Evolutionary conservation across 2,329 filamentous ascomycete genomes (phyloP).

Genomic region (Trichophyton verrucosum): DNA sequence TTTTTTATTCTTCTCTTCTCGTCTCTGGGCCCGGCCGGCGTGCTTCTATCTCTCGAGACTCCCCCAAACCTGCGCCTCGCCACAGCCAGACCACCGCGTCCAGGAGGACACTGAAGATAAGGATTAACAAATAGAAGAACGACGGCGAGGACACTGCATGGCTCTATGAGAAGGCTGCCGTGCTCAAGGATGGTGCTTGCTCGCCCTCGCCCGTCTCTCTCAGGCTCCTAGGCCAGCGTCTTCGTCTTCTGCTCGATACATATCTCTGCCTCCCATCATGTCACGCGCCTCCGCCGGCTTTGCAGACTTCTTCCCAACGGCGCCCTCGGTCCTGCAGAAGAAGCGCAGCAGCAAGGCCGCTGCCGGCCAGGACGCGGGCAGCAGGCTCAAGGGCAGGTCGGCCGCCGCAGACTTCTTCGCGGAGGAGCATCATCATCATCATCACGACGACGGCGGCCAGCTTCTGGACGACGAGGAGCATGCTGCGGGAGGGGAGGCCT

Average conservation of each 20-base stretch:
- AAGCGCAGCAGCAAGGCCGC: conserved; percentile 29
- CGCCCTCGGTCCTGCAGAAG: conserved; percentile 50
- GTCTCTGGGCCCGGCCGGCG: background rate
- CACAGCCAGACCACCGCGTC: background rate
- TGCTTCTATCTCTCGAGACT: no score
- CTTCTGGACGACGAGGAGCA: background rate
- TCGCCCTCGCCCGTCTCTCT: conserved; percentile 22
- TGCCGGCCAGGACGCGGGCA: conserved; percentile 41
- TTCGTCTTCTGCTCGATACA: background rate
- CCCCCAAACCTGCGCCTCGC: no score
- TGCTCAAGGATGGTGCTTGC: conserved; percentile 30
- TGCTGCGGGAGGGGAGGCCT: background rate
- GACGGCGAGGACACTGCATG: background rate
- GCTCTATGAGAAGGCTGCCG: conserved; percentile 2
- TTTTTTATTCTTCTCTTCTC: background rate
- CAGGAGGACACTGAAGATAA: background rate
- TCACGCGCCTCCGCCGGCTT: conserved; percentile 72
- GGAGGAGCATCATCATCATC: background rate
- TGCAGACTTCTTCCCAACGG: conserved; percentile 75
- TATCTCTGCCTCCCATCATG: conserved; percentile 48
- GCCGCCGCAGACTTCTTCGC: background rate
- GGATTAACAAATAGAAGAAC: background rate
- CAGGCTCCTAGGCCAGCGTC: conserved; percentile 35
- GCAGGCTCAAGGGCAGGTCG: conserved; percentile 42
- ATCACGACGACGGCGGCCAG: background rate